A percentile compares a stretch with the other conserved stretches of the same genome.
These are phyloP conservation scores for Ramaria sp. DNA, from an alignment of 768 basidiomycete species.

Conservation along the genomic window DNA sequence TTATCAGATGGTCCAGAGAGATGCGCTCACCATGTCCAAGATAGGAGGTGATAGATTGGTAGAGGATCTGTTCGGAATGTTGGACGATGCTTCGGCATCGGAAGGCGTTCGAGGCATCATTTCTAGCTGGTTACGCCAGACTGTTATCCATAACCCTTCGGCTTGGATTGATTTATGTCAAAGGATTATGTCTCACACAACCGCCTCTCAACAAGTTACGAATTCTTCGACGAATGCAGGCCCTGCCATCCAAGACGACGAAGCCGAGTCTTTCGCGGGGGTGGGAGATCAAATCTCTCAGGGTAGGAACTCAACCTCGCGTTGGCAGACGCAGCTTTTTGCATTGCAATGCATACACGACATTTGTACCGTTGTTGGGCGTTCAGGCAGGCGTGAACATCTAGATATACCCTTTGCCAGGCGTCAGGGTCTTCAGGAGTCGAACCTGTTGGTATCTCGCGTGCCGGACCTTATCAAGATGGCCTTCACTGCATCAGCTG, in stretches of 20 bases:
- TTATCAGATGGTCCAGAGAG: conserved; percentile 94
- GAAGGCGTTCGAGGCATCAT: conserved; percentile 93
- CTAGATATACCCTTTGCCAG: conserved; percentile 67
- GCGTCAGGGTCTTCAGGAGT: conserved; percentile 40
- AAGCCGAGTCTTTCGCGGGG: conserved; percentile 71
- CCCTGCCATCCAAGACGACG: conserved; percentile 67
- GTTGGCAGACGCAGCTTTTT: conserved; percentile 96
- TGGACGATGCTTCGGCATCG: conserved; percentile 90
- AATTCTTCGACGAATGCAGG: conserved; percentile 44
- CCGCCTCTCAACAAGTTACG: conserved; percentile 65
- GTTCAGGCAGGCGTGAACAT: conserved; percentile 71
- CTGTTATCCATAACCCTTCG: conserved; percentile 83
- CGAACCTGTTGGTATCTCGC: conserved; percentile 67
- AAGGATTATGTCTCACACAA: conserved; percentile 91
- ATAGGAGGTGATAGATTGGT: conserved; percentile 91
- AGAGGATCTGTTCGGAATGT: conserved; percentile 87
- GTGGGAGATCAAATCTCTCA: conserved; percentile 20
- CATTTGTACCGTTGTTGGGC: conserved; percentile 67
- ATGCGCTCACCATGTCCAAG: conserved; percentile 84
- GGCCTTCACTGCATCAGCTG: conserved; percentile 95
- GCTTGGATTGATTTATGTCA: conserved; percentile 99
- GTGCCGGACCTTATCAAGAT: conserved; percentile 92
- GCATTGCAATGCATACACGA: conserved; percentile 86
- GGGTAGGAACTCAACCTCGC: conserved; percentile 42
- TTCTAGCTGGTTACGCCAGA: conserved; percentile 89